Base-by-base conservation (phyloP, 352 stramenopile genomes). In the Globisporangium acanthophoron region DNA sequence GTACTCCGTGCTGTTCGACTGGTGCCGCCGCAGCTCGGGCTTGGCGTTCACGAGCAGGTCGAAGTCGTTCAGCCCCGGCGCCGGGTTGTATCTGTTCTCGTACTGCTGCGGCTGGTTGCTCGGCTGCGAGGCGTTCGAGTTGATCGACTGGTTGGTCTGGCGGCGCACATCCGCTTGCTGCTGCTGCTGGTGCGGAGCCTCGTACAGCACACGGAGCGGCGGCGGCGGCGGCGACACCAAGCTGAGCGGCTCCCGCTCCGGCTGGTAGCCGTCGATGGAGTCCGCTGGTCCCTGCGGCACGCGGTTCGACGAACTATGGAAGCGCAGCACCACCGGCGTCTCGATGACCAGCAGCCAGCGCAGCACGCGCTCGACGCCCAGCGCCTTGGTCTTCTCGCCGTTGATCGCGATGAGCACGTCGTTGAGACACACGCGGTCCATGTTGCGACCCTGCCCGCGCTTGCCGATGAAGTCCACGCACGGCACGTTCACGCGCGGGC, bases 341-440 rank as follows among this genome's bases (percentile, higher is more conserved):
- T 92, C 79, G 29, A 92, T 66, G 9, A 92, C 77, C 43, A 85
- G 72, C 9, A 92, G 74, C 79, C 82, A 88, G 37, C 82, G 69
- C 44, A 90, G 69, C 56, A 92, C 81, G 52, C 82, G 80, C 67
- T 92, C 77, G 51, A 92, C 79, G 12, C 81, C 81, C 16, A 92
- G 59, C 16, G 67, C 52, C 66, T 89, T 87, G 44, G 81, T 92
- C 64, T 87, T 88, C 56, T 92, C 75, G 29, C 81, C 81, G 39
- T 92, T 90, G 58, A 92, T 88, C 20, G 78, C 75, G 61, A 92
- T 85, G 13, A 92, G 73, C 58, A 92, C 81, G 64, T 92, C 81
- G 65, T 90, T 92, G 21, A 92, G 59, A 62, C 81, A 92, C 11
- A 92, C 74, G 41, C 70, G 62, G 24, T 89, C 79, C 81, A 92